Evolutionary conservation across 257 asterid species (phyloP).

Genomic region (Petunia secreta): DNA sequence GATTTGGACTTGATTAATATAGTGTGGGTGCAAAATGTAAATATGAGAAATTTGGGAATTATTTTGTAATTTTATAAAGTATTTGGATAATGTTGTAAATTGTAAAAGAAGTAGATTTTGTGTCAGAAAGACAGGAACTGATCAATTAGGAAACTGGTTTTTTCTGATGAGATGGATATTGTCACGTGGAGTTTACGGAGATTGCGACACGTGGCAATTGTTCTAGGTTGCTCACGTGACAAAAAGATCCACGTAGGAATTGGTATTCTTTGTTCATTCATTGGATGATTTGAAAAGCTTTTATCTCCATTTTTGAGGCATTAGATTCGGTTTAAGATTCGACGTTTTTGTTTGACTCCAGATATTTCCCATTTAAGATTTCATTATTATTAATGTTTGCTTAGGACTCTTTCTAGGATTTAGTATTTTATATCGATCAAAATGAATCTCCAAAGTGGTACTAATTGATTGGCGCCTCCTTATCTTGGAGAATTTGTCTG

Average conservation of each 20-base stretch:
- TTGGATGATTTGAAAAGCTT: neutral
- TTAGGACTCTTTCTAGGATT: no score
- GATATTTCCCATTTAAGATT: no score
- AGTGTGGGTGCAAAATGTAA: neutral
- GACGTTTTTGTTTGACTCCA: neutral
- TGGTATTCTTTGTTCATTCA: neutral
- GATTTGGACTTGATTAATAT: neutral
- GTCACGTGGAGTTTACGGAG: neutral
- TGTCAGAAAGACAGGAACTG: neutral
- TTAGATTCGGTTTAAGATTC: neutral
- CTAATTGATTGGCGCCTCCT: no score
- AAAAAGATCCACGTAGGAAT: neutral
- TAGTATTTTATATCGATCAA: no score
- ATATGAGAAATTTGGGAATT: neutral
- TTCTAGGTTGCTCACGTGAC: neutral
- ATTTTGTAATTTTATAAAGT: neutral
- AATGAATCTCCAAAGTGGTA: no score
- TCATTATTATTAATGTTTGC: no score
- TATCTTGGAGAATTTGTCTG: no score
- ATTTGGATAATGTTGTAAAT: constrained; percentile 23
- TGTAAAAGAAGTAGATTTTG: neutral
- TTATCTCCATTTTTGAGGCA: neutral
- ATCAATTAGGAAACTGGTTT: constrained; percentile 1
- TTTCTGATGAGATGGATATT: constrained; percentile 6
- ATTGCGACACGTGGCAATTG: neutral